Conservation (phyloP, 768 basidiomycete species). For the Termitomyces sp. region DNA sequence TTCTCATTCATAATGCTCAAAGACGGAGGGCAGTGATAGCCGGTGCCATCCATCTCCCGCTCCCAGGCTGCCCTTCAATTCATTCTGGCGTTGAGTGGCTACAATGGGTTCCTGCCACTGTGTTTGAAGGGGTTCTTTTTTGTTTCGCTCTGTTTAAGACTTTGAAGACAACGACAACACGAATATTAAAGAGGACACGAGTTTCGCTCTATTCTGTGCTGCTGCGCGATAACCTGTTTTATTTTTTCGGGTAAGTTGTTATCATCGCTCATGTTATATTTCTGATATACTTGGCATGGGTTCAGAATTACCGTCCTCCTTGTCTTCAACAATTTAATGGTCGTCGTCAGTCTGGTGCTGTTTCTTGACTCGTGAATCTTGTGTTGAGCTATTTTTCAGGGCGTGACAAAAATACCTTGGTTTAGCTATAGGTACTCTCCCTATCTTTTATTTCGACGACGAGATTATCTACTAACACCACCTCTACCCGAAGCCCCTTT, state of each 20-base stretch:
- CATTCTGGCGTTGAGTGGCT: slow-evolving; percentile 12
- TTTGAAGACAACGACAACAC: slow-evolving; percentile 17
- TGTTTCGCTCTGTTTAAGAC: slow-evolving; percentile 32
- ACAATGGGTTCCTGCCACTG: slow-evolving; percentile 13
- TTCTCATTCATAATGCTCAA: slow-evolving; percentile 32
- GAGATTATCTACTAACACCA: not conserved
- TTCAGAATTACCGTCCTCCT: slow-evolving; percentile 31
- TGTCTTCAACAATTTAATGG: slow-evolving; percentile 43
- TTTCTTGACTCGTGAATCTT: not conserved
- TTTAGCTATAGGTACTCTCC: slow-evolving; percentile 37
- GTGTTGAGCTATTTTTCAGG: slow-evolving; percentile 17
- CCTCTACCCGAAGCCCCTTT: slow-evolving; percentile 28
- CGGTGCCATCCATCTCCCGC: slow-evolving; percentile 26
- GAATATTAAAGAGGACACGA: slow-evolving; percentile 17
- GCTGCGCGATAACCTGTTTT: slow-evolving; percentile 37
- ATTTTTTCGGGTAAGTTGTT: slow-evolving; percentile 33
- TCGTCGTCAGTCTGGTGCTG: slow-evolving; percentile 21
- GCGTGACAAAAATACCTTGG: slow-evolving; percentile 40
- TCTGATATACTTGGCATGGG: not conserved
- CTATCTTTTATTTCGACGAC: not conserved
- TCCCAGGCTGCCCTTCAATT: slow-evolving; percentile 19
- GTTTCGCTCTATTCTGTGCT: slow-evolving; percentile 28
- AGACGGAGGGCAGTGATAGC: slow-evolving; percentile 30
- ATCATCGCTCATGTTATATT: not conserved
- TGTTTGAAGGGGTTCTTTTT: slow-evolving; percentile 37